Conservation (phyloP, 768 basidiomycete genomes). For the Butyriboletus loyo region DNA sequence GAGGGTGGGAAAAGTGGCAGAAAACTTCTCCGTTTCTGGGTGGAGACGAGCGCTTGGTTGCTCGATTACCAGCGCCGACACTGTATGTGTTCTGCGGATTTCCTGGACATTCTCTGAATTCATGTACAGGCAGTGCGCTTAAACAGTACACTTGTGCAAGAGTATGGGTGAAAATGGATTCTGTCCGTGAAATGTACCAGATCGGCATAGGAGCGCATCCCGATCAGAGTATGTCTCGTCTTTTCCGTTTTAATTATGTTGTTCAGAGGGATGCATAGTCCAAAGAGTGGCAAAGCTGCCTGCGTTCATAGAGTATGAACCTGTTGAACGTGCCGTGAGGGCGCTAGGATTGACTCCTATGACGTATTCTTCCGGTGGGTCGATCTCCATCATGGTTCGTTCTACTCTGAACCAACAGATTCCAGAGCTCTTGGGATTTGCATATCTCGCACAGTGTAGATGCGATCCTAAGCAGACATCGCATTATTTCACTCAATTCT, state of each 20-base stretch:
- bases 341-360: slow-evolving; percentile 64
- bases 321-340: slow-evolving; percentile 40
- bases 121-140: slow-evolving; percentile 41
- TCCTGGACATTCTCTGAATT: slow-evolving; percentile 9
- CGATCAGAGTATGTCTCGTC: slow-evolving; percentile 58
- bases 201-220: slow-evolving; percentile 71
- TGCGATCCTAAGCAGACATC: slow-evolving; percentile 69
- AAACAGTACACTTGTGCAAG: slow-evolving; percentile 41
- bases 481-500: slow-evolving; percentile 60
- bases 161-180: slow-evolving; percentile 51
- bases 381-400: background rate
- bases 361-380: slow-evolving; percentile 62
- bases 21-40: slow-evolving; percentile 75
- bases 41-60: slow-evolving; percentile 69
- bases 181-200: slow-evolving; percentile 69
- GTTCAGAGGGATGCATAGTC: slow-evolving; percentile 38
- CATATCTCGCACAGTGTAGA: slow-evolving; percentile 76
- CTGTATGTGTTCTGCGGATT: slow-evolving; percentile 31
- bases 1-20: slow-evolving; percentile 52
- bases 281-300: slow-evolving; percentile 50
- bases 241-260: background rate
- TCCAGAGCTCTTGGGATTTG: slow-evolving; percentile 71
- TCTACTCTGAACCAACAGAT: slow-evolving; percentile 1
- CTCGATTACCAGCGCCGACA: slow-evolving; percentile 51
- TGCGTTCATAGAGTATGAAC: slow-evolving; percentile 39